Base-by-base conservation (phyloP, 2,329 filamentous ascomycete species). In the Penicillium corylophilum region DNA sequence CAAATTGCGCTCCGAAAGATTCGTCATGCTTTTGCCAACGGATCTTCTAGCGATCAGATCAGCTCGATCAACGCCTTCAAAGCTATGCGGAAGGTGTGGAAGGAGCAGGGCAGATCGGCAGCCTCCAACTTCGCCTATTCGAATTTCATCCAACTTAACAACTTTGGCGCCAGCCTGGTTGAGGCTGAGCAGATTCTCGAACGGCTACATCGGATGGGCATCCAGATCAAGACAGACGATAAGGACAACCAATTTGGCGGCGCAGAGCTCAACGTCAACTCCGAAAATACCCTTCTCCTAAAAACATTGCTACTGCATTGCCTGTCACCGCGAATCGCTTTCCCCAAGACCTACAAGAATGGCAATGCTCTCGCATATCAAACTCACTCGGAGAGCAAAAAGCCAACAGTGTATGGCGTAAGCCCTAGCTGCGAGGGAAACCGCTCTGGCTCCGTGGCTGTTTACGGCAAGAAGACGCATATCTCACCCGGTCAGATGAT, bases 301-400 rank as follows among this genome's bases (percentile, higher is more conserved):
- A 79, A 77, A 51, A 72, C 75, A 13, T 64, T 82, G n/a, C 56
- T 75, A 4, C 54, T 76, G 12, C 73, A 77, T 16, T 76, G 76
- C 10, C 59, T 74, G 20, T 71, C 74, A 49, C 75, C 77, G 2
- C 79, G 80, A 45, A 42, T 81, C 23, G 77, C 71, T 3, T 62
- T 71, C 35, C 57, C 56, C 51, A 53, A 38, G 35, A 20, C 35
- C 35, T 38, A 38, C 18, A 38, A 38, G 18, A 38, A 8, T 13
- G 39, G 22, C 39, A 50, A 40, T 18, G 33, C 50, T 18, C 55
- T 57, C 24, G 36, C 54, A 23, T 28, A 48, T 52, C 31, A 28
- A 9, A 53, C 45, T n/a, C 44, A 49, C 42, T 46, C 45, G 4
- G 46, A 50, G 18, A 18, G 9, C 15, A 10, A 20, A 18, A 38